Evolutionary conservation across 2,329 filamentous ascomycete genomes (phyloP).

Genomic region (Claviceps citrina): DNA sequence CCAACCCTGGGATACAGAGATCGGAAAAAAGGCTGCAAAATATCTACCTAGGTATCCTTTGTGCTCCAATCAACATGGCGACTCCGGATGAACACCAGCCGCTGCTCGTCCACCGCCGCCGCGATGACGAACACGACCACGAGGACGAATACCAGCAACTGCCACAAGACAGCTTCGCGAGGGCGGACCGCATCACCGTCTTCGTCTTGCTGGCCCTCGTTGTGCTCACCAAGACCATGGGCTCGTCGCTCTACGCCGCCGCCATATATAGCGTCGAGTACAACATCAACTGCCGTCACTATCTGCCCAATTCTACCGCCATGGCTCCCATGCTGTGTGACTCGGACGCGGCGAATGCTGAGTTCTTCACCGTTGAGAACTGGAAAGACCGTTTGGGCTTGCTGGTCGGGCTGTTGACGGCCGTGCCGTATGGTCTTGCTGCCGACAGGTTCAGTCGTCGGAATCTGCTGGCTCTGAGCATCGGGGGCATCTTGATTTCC

Average conservation of each 20-base stretch:
- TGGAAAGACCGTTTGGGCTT: not conserved
- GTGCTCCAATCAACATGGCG: constrained; percentile 3
- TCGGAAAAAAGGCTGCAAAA: no score
- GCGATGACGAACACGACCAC: not conserved
- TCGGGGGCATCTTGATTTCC: constrained; percentile 1
- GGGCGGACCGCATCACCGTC: not conserved
- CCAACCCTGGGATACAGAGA: no score
- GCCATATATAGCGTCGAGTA: constrained; percentile 1
- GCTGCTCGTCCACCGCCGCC: constrained; percentile 2
- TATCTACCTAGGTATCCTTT: no score
- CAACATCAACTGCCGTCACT: constrained; percentile 1
- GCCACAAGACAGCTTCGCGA: constrained; percentile 3
- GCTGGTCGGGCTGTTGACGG: constrained; percentile 1
- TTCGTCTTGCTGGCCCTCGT: constrained; percentile 1
- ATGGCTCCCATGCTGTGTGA: not conserved
- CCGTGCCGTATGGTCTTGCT: constrained; percentile 4
- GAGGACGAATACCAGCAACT: constrained; percentile 1
- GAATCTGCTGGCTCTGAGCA: constrained; percentile 3
- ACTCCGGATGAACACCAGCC: constrained; percentile 1
- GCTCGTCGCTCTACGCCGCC: not conserved
- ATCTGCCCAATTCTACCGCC: not conserved
- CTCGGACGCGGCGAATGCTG: not conserved
- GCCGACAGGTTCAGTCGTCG: constrained; percentile 5
- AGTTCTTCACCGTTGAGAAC: not conserved
- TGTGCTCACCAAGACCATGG: not conserved